Evolutionary conservation across 73 alveolate species (phyloP).

Genomic region (Uronychia binucleata): DNA sequence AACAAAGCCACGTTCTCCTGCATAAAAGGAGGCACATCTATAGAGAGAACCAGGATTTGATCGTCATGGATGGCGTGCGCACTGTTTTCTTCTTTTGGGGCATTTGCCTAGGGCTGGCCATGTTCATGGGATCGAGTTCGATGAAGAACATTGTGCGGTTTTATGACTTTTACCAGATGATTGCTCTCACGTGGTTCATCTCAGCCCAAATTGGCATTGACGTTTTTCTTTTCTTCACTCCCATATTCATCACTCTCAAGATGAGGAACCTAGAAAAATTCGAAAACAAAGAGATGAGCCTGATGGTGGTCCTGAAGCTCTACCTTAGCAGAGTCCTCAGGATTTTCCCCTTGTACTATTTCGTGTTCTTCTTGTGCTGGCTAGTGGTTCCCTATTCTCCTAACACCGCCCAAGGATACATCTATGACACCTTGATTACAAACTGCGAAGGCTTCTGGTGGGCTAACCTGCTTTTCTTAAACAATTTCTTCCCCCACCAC

Average conservation of each 20-base stretch:
- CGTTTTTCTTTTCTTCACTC: background rate
- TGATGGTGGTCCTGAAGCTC: background rate
- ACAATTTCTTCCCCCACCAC: constrained; percentile 23
- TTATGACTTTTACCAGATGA: background rate
- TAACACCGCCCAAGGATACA: constrained; percentile 20
- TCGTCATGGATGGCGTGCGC: background rate
- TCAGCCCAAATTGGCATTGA: background rate
- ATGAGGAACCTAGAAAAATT: background rate
- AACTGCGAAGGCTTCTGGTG: constrained; percentile 49
- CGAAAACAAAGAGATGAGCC: background rate
- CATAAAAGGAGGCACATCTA: background rate
- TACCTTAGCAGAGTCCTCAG: constrained; percentile 36
- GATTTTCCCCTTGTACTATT: constrained; percentile 25
- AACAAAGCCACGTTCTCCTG: background rate
- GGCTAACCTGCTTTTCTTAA: constrained; percentile 24
- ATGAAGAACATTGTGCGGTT: background rate
- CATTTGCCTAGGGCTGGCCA: background rate
- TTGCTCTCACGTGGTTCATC: background rate
- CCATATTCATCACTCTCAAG: background rate
- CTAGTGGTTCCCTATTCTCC: constrained; percentile 7
- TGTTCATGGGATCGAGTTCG: background rate
- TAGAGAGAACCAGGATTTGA: background rate
- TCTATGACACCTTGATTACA: background rate
- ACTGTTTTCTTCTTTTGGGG: background rate
- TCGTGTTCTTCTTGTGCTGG: constrained; percentile 48